Evolutionary conservation across 257 asterid species (phyloP), one percentile per base, ranked within the genome.

Genomic region (Solanum microdontum): DNA sequence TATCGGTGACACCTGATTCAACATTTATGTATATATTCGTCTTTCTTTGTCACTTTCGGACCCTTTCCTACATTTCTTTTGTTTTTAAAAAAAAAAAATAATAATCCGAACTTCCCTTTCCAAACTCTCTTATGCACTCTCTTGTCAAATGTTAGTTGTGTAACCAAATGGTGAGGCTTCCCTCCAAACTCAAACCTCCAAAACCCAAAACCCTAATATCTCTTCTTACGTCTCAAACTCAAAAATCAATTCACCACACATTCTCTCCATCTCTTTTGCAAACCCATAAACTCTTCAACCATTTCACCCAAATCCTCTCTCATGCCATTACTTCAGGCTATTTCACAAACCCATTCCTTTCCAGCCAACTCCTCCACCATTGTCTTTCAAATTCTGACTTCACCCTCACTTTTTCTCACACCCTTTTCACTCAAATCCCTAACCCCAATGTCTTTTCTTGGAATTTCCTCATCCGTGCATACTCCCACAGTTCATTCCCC

Each of bases 391-490:
- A 79, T 87, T 34, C 88, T 39, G 26, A 77, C 40, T 60, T 55
- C 43, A n/a, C 77, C 64, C 86, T 87, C 69, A 5, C 30, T 2
- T 87, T 77, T 26, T 79, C 88, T 15, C 88, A 40, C 32, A 30
- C 82, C 64, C 70, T 87, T 72, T 87, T 87, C 86, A n/a, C 72
- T 55, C 88, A 87, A 77, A 87, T 87, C 36, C 80, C 58, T 0
- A 60, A 87, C 80, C 88, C 82, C n/a, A 87, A 87, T 87, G 86
- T 62, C 66, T 66, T 23, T 39, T 58, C 88, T 23, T 87, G 88
- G 45, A 87, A 76, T 77, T 87, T 77, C 88, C 83, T 87, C 64
- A 48, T 87, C 2, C 86, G 88, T 17, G 86, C 88, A 21, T 87
- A 48, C 66, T 87, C 86, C 34, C 88, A 62, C 6, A 77, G 88